Percentiles rank a stretch among this genome's conserved stretches.
phyloP scores from a whole-genome alignment of 225 moss, liverwort and hornwort species.

The Marchantia paleacea region DNA sequence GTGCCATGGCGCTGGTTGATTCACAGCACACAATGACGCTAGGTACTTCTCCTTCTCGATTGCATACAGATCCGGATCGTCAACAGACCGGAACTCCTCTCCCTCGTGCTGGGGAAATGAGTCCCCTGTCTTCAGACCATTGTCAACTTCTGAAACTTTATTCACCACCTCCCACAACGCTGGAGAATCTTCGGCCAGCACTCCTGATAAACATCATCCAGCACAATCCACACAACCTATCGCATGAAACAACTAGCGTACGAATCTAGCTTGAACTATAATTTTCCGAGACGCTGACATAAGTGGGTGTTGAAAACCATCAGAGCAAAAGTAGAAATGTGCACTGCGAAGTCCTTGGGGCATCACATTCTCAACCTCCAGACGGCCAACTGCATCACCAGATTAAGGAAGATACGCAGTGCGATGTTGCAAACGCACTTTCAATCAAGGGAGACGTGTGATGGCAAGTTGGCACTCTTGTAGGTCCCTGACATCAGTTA shows the following conservation, averaged over 20 bases:
- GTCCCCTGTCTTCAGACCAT: constrained; percentile 55
- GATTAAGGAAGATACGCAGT: too few relatives aligned
- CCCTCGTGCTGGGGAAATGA: constrained; percentile 41
- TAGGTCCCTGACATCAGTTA: too few relatives aligned
- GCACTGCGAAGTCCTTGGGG: too few relatives aligned
- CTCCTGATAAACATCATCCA: background rate
- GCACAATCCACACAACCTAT: background rate
- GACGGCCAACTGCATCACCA: too few relatives aligned
- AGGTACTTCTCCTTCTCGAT: constrained; percentile 86
- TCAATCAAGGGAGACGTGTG: too few relatives aligned
- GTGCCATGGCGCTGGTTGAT: constrained; percentile 51
- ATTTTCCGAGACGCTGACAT: too few relatives aligned
- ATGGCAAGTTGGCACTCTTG: too few relatives aligned
- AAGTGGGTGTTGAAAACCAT: too few relatives aligned
- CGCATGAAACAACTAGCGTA: constrained; percentile 4
- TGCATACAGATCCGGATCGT: constrained; percentile 61
- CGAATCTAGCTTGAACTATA: too few relatives aligned
- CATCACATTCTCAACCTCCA: too few relatives aligned
- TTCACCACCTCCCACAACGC: constrained; percentile 34
- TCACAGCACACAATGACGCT: constrained; percentile 50
- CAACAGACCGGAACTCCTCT: constrained; percentile 32
- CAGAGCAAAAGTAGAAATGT: too few relatives aligned
- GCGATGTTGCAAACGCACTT: too few relatives aligned
- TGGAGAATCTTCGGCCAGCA: background rate
- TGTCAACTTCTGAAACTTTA: constrained; percentile 58